These are phyloP conservation scores for Noccaea caerulescens DNA, from an alignment of 345 rosid genomes.

Conservation along the genomic window DNA sequence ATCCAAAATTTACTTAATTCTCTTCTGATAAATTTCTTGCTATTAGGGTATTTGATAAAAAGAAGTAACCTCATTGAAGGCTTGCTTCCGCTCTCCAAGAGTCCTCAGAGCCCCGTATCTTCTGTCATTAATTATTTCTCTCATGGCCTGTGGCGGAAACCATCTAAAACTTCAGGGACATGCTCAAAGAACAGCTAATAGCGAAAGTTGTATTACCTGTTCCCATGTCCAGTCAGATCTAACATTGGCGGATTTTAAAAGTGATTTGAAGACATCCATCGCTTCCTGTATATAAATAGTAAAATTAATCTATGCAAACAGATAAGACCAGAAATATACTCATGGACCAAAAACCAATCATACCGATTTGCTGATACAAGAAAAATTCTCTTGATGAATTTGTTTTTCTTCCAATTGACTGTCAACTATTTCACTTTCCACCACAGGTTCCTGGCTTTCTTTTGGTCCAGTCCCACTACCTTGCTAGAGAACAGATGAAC, in stretches of 20 bases:
- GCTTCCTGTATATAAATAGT: conserved; percentile 64
- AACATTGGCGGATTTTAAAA: conserved; percentile 80
- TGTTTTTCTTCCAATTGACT: conserved; percentile 62
- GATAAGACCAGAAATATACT: conserved; percentile 23
- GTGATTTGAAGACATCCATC: conserved; percentile 74
- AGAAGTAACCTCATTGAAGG: conserved; percentile 76
- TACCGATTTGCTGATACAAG: conserved; percentile 75
- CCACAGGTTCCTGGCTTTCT: conserved; percentile 35
- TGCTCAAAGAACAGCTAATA: conserved; percentile 22
- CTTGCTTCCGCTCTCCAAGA: conserved; percentile 96
- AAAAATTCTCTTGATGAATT: conserved; percentile 55
- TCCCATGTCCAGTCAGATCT: conserved; percentile 98
- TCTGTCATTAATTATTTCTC: conserved; percentile 81
- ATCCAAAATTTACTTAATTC: conserved; percentile 5
- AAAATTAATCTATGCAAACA: conserved; percentile 25
- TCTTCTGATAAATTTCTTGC: conserved; percentile 12
- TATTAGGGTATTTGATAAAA: conserved; percentile 22
- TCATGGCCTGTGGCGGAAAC: conserved; percentile 69
- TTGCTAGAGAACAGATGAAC: conserved; percentile 41
- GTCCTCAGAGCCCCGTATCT: conserved; percentile 90
- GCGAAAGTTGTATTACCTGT: conserved; percentile 60
- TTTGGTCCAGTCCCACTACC: conserved; percentile 34
- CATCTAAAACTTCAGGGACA: conserved; percentile 37
- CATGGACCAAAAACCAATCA: conserved; percentile 20
- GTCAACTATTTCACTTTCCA: conserved; percentile 51